A percentile compares a stretch with the other conserved stretches of the same genome.
Conservation (phyloP, 768 basidiomycete genomes). For the Cystofilobasidium macerans region DNA sequence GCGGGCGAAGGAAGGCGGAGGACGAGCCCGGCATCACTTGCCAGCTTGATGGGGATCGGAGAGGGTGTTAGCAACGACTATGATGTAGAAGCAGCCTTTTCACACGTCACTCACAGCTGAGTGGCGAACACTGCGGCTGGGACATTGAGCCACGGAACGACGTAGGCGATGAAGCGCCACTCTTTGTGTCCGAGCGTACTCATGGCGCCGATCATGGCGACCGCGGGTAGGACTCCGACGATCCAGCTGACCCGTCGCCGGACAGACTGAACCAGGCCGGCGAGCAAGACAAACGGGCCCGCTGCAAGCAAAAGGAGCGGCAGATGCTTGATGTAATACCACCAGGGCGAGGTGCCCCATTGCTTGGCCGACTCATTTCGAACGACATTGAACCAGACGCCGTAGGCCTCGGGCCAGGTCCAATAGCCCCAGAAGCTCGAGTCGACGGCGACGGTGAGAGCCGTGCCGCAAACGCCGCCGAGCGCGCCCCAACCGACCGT, state of each 20-base stretch:
- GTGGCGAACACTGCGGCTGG: conserved; percentile 58
- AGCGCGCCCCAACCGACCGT: conserved; percentile 7
- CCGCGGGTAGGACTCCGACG: conserved; percentile 45
- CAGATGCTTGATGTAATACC: conserved; percentile 54
- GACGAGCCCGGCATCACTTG: background rate
- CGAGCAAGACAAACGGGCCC: conserved; percentile 52
- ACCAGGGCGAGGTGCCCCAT: conserved; percentile 74
- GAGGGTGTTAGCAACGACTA: background rate
- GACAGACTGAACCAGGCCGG: conserved; percentile 43
- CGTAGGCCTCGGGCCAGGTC: conserved; percentile 77
- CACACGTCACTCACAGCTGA: conserved; percentile 50
- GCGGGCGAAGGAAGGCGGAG: background rate
- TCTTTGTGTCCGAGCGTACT: conserved; percentile 84
- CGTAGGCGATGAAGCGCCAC: conserved; percentile 90
- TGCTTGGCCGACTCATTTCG: conserved; percentile 66
- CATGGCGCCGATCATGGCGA: conserved; percentile 42
- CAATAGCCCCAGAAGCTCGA: conserved; percentile 64
- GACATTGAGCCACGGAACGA: conserved; percentile 68
- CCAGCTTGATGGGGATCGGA: background rate
- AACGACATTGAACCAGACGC: conserved; percentile 72
- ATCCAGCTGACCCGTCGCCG: conserved; percentile 38
- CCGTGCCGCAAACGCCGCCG: conserved; percentile 40
- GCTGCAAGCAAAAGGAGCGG: conserved; percentile 66
- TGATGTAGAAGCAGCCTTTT: background rate
- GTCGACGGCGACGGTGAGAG: conserved; percentile 56